A percentile compares a stretch with the other conserved stretches of the same genome.
phyloP scores from a whole-genome alignment of 371 early-diverging fungal species.

The Sporodiniella umbellata region DNA sequence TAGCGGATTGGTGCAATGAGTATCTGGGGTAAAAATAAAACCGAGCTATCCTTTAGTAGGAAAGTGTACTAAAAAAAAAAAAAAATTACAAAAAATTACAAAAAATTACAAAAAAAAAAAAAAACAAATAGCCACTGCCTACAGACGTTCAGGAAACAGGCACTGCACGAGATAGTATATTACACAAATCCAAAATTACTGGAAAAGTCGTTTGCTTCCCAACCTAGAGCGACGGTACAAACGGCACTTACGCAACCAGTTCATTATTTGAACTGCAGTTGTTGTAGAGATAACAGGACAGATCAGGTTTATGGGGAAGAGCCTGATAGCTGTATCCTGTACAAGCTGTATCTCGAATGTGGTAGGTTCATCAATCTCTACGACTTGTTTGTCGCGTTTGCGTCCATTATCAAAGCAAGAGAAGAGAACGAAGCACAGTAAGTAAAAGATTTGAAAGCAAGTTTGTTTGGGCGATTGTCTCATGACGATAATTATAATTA shows the following conservation, averaged over 20 bases:
- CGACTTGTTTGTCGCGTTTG: conserved; percentile 89
- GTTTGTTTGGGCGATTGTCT: too few species aligned
- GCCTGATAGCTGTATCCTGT: conserved; percentile 81
- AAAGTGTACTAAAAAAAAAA: too few species aligned
- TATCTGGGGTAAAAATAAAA: conserved; percentile 36
- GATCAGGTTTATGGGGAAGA: conserved; percentile 57
- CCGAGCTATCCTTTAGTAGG: not conserved
- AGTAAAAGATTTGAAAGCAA: not conserved
- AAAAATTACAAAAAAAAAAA: not conserved
- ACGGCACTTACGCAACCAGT: conserved; percentile 75
- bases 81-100: too few species aligned
- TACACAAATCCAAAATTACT: conserved; percentile 66
- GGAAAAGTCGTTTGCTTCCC: conserved; percentile 78
- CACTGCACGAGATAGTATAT: conserved; percentile 74
- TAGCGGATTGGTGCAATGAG: conserved; percentile 40
- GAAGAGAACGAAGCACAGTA: conserved; percentile 50
- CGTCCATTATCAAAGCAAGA: conserved; percentile 53
- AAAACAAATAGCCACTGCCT: conserved; percentile 40
- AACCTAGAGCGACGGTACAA: conserved; percentile 80
- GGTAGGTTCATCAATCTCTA: conserved; percentile 90
- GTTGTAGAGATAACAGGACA: conserved; percentile 50
- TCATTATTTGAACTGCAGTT: conserved; percentile 73
- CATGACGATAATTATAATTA: too few species aligned
- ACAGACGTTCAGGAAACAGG: conserved; percentile 49
- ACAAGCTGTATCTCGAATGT: conserved; percentile 87